Conservation (phyloP, 2,329 filamentous ascomycete species). For the Ceratocystis destructans region DNA sequence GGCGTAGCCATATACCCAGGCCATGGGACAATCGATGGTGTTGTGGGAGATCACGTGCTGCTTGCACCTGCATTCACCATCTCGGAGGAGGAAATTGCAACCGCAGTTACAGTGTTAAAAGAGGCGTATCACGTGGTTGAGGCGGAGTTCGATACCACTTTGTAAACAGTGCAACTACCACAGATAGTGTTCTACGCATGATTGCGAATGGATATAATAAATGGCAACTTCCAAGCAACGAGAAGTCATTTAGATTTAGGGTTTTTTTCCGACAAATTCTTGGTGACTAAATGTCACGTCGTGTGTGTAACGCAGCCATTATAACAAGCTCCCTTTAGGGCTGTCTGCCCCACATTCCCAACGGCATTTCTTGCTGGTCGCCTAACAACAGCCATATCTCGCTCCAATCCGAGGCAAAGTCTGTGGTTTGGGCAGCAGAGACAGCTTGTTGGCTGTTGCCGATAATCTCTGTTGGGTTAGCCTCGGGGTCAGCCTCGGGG, state of each 20-base stretch:
- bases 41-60: slow-evolving; percentile 53
- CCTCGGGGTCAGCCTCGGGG: neutral
- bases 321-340: neutral
- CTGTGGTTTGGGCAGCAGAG: neutral
- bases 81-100: slow-evolving; percentile 40
- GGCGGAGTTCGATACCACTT: neutral
- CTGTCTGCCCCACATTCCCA: neutral
- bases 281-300: neutral
- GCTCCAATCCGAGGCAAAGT: slow-evolving; percentile 13
- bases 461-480: neutral
- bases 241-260: neutral
- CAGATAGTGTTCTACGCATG: neutral
- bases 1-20: slow-evolving; percentile 44
- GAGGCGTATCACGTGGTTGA: neutral
- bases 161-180: neutral
- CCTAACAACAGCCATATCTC: slow-evolving; percentile 17
- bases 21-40: slow-evolving; percentile 44
- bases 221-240: neutral
- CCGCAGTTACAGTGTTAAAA: neutral
- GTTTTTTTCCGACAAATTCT: neutral
- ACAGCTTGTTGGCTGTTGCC: neutral
- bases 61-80: slow-evolving; percentile 56
- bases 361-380: neutral
- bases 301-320: neutral
- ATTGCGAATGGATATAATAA: neutral